Percentiles rank a stretch among this genome's conserved stretches.
Conservation (phyloP, 2,329 filamentous ascomycete genomes). For the Chrysoporthe cubensis region DNA sequence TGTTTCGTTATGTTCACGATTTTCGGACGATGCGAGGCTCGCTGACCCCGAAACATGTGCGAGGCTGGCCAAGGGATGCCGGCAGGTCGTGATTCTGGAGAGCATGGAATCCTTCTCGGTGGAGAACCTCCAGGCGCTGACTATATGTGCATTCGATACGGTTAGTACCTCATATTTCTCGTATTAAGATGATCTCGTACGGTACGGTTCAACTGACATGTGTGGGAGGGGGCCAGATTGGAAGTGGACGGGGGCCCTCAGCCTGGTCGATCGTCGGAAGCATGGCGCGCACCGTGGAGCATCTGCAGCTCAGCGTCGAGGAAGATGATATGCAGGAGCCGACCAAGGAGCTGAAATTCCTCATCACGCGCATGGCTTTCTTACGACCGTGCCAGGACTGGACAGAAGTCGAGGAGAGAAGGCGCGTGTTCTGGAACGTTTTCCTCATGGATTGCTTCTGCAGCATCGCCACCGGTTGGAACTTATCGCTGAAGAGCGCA, state of each 20-base stretch:
- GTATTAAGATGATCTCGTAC: neutral
- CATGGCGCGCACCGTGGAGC: conserved; percentile 45
- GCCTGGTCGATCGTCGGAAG: conserved; percentile 46
- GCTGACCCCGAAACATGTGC: conserved; percentile 26
- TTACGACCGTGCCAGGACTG: conserved; percentile 38
- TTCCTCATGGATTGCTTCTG: conserved; percentile 47
- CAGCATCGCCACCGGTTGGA: conserved; percentile 45
- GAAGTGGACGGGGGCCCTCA: conserved; percentile 38
- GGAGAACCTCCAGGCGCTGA: conserved; percentile 40
- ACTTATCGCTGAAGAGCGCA: conserved; percentile 40
- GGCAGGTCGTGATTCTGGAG: conserved; percentile 38
- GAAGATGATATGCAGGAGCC: conserved; percentile 35
- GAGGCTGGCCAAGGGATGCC: conserved; percentile 36
- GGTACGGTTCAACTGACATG: too few relatives aligned
- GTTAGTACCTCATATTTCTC: conserved; percentile 26
- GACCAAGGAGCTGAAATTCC: conserved; percentile 28
- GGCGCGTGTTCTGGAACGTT: conserved; percentile 47
- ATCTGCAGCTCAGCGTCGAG: conserved; percentile 43
- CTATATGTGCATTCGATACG: conserved; percentile 42
- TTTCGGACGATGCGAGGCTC: conserved; percentile 36
- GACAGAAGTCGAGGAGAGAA: conserved; percentile 44
- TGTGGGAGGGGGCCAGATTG: conserved; percentile 34
- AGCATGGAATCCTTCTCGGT: conserved; percentile 43
- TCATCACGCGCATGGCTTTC: conserved; percentile 43
- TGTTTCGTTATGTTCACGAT: conserved; percentile 35